Evolutionary conservation across 139 green algal species (phyloP).

Genomic region (Raphidocelis subcapitata): DNA sequence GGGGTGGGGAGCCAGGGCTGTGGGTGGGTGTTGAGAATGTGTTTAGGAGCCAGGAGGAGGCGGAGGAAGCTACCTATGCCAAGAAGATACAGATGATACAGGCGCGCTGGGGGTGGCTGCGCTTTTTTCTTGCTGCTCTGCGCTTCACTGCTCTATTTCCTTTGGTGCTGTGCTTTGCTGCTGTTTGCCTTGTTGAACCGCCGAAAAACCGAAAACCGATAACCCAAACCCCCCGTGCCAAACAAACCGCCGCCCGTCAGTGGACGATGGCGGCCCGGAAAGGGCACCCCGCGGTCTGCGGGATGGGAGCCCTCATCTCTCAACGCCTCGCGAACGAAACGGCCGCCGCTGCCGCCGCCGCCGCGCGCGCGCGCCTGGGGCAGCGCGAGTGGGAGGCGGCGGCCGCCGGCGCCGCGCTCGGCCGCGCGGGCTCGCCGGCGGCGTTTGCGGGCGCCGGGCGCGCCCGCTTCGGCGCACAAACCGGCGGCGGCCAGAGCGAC

Average conservation of each 20-base stretch:
- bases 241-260: not conserved
- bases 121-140: not conserved
- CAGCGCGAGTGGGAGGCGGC: no score
- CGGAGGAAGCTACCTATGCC: slow-evolving; percentile 22
- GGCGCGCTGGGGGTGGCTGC: not conserved
- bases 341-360: no score
- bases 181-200: not conserved
- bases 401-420: no score
- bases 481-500: no score
- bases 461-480: no score
- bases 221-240: not conserved
- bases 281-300: slow-evolving; percentile 15
- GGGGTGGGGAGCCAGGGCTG: slow-evolving; percentile 11
- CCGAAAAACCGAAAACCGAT: not conserved
- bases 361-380: no score
- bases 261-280: slow-evolving; percentile 21
- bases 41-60: slow-evolving; percentile 13
- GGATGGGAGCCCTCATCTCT: slow-evolving; percentile 19
- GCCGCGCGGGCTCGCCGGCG: no score
- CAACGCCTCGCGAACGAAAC: slow-evolving; percentile 5
- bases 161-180: no score
- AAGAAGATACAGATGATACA: slow-evolving; percentile 17
- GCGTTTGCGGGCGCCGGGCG: no score
- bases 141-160: no score
- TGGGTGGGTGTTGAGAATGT: slow-evolving; percentile 24